Conservation (phyloP, 257 asterid genomes). For the Przewalskia tangutica region DNA sequence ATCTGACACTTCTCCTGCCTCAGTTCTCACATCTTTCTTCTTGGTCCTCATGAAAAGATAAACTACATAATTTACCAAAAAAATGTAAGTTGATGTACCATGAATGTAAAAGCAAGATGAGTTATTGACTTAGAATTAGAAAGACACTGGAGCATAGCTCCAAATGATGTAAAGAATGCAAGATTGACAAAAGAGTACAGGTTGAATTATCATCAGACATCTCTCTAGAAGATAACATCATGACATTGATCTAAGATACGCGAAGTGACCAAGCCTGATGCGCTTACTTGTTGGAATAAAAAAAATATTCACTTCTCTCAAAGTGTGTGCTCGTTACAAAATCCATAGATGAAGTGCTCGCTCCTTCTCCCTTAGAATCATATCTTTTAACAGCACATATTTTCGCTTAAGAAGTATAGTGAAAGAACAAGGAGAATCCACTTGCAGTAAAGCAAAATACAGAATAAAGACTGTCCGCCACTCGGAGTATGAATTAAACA, state of each 20-base stretch:
- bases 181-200: background rate
- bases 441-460: background rate
- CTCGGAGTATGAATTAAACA: background rate
- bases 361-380: too few species aligned
- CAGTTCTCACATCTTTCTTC: background rate
- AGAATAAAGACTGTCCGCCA: background rate
- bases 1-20: background rate
- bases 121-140: background rate
- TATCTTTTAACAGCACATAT: too few species aligned
- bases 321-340: too few species aligned
- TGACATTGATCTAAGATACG: background rate
- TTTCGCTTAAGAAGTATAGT: background rate
- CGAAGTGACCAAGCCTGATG: too few species aligned
- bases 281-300: too few species aligned
- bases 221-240: background rate
- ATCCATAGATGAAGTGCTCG: too few species aligned
- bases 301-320: too few species aligned
- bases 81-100: background rate
- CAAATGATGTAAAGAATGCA: background rate
- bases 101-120: background rate
- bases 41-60: background rate
- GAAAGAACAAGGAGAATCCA: background rate
- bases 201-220: background rate
- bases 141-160: background rate
- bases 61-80: background rate